Percentiles rank a stretch among this genome's conserved stretches.
Evolutionary conservation across 768 basidiomycete species (phyloP).

Genomic region (Phylloporus sp.): DNA sequence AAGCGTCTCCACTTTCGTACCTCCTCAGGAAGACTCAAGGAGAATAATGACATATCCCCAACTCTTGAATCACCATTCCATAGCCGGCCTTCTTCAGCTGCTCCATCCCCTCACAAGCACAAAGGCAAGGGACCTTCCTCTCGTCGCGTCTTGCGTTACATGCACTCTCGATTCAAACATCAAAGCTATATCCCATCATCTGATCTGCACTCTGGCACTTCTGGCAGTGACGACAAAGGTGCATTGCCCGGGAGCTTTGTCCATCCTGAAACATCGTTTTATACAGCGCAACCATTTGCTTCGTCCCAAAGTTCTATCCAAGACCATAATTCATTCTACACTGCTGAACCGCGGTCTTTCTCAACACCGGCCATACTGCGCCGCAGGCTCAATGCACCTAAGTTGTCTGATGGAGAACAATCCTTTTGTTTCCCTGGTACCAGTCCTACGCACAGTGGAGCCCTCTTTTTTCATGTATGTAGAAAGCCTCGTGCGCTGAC

Average conservation of each 20-base stretch:
- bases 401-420: conserved; percentile 1
- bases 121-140: conserved; percentile 10
- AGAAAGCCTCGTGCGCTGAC: not conserved
- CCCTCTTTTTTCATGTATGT: not conserved
- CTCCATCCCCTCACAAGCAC: conserved; percentile 35
- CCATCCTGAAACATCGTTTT: not conserved
- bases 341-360: conserved; percentile 18
- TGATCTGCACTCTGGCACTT: conserved; percentile 2
- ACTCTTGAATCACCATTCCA: conserved; percentile 44
- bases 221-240: not conserved
- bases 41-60: conserved; percentile 26
- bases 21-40: conserved; percentile 39
- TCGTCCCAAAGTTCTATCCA: conserved; percentile 7
- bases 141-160: conserved; percentile 23
- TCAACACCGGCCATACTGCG: conserved; percentile 25
- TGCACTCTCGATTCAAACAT: conserved; percentile 18
- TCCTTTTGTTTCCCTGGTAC: conserved; percentile 11
- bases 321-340: conserved; percentile 17
- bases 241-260: conserved; percentile 1
- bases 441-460: conserved; percentile 8
- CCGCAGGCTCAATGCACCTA: not conserved
- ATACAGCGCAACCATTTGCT: not conserved
- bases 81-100: conserved; percentile 41
- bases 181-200: conserved; percentile 14
- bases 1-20: conserved; percentile 36